Evolutionary conservation across 257 asterid species (phyloP).

Genomic region (Solanum boliviense): DNA sequence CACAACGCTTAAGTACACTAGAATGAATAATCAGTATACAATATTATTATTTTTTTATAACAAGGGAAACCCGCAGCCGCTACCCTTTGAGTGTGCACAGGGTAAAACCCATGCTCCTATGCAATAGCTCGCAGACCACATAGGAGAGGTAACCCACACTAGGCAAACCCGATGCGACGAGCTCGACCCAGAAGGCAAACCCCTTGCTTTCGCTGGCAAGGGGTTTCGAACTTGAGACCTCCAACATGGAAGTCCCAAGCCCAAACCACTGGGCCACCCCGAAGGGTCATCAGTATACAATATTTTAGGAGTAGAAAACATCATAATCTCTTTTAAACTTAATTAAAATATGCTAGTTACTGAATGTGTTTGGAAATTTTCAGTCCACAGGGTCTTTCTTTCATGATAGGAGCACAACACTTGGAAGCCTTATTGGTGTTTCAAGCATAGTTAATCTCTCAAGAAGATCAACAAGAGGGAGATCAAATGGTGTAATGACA

Average conservation of each 20-base stretch:
- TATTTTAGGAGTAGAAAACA: neutral
- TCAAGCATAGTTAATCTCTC: slow-evolving; percentile 28
- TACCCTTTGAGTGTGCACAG: no score
- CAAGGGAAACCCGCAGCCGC: no score
- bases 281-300: neutral
- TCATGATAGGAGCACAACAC: slow-evolving; percentile 36
- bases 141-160: no score
- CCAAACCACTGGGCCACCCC: no score
- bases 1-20: neutral
- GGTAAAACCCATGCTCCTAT: no score
- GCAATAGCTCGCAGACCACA: no score
- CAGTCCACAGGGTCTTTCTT: slow-evolving; percentile 24
- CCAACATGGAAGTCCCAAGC: no score
- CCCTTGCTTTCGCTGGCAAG: no score
- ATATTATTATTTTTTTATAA: neutral
- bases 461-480: slow-evolving; percentile 31
- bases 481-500: slow-evolving; percentile 9
- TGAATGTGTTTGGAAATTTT: neutral
- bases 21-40: neutral
- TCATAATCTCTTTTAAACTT: neutral
- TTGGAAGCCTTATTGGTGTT: slow-evolving; percentile 39
- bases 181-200: no score
- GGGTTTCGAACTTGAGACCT: no score
- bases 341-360: neutral
- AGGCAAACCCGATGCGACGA: no score